Conservation (phyloP, 202 grass and related monocot species). For the Carex arenaria region DNA sequence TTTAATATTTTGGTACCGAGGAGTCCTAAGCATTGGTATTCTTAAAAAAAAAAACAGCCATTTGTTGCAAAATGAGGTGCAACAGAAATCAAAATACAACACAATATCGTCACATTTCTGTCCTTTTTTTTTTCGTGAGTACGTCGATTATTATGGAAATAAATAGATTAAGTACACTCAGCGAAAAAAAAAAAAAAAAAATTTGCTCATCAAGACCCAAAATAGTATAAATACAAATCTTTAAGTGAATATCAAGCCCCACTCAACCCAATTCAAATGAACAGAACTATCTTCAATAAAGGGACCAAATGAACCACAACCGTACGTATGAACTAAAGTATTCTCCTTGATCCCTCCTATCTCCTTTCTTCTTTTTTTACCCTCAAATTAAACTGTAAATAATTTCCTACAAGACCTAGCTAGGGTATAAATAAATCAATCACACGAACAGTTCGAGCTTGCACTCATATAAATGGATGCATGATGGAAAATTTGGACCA, state of each 20-base stretch:
- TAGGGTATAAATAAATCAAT: constrained; percentile 21
- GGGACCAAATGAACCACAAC: constrained; percentile 1
- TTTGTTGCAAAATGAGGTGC: not conserved
- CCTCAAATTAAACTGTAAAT: constrained; percentile 9
- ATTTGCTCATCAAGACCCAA: constrained; percentile 17
- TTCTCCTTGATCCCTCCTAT: not conserved
- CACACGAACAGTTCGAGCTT: constrained; percentile 9
- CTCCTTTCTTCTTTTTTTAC: not conserved
- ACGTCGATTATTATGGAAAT: not conserved
- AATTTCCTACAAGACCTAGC: constrained; percentile 16
- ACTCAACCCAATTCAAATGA: constrained; percentile 23
- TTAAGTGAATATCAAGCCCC: constrained; percentile 7
- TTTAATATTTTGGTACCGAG: too few species aligned
- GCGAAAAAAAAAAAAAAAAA: not conserved
- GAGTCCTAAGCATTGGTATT: too few species aligned
- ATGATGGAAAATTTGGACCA: constrained; percentile 13
- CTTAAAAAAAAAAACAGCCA: too few species aligned
- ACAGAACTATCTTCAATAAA: constrained; percentile 20
- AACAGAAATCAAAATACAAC: not conserved
- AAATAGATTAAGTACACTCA: not conserved
- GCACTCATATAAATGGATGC: constrained; percentile 13
- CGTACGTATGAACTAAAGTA: not conserved
- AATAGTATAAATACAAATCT: constrained; percentile 18
- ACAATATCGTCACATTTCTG: not conserved
- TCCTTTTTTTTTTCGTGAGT: not conserved